Evolutionary conservation across 352 stramenopile genomes (phyloP).

Genomic region (Pythium rhizo-oryzae): DNA sequence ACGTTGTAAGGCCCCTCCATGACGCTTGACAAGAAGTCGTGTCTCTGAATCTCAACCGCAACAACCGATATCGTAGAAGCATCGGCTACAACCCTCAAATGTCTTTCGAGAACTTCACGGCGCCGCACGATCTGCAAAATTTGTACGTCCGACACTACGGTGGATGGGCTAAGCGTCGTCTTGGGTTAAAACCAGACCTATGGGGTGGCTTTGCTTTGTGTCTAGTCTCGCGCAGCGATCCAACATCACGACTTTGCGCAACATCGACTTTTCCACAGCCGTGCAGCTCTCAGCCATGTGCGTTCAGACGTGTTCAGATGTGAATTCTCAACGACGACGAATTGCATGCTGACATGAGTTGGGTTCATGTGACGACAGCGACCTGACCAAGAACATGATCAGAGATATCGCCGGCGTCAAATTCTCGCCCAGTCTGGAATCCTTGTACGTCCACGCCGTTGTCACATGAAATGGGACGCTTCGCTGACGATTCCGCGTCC

Average conservation of each 20-base stretch:
- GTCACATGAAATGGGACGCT: too few relatives aligned
- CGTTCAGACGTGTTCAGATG: neutral
- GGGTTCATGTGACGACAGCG: neutral
- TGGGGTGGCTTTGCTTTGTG: neutral
- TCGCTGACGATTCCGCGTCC: neutral
- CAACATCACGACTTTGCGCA: conserved; percentile 8
- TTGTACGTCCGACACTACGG: conserved; percentile 3
- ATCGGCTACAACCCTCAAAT: conserved; percentile 17
- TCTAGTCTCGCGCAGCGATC: neutral
- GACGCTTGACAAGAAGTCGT: neutral
- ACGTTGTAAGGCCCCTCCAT: neutral
- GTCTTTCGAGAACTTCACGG: conserved; percentile 19
- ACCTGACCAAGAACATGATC: conserved; percentile 5
- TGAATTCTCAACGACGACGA: too few relatives aligned
- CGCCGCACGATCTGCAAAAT: neutral
- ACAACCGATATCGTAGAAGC: neutral
- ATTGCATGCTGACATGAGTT: too few relatives aligned
- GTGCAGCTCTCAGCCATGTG: conserved; percentile 3
- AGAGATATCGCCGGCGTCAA: neutral
- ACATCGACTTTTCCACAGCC: conserved; percentile 10
- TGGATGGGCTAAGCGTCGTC: neutral
- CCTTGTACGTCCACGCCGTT: neutral
- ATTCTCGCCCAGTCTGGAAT: conserved; percentile 8
- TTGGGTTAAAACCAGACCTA: neutral
- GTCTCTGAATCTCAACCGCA: neutral